Evolutionary conservation across 2,329 filamentous ascomycete genomes (phyloP).

Genomic region (Penicillium sp.): DNA sequence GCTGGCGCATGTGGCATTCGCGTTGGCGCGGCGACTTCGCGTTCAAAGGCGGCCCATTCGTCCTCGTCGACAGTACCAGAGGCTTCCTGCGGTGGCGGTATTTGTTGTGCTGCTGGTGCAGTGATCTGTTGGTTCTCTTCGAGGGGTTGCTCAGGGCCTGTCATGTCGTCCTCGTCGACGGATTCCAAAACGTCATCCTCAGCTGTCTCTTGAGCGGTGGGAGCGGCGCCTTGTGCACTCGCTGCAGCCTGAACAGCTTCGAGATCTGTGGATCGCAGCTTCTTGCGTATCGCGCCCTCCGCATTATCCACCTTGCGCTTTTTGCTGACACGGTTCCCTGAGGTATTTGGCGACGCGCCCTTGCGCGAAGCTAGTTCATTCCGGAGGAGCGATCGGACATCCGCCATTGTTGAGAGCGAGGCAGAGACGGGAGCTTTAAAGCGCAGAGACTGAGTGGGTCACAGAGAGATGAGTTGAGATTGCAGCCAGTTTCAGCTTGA

Average conservation of each 20-base stretch:
- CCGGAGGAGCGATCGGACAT: conserved; percentile 75
- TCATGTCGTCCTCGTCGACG: conserved; percentile 26
- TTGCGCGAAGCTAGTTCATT: conserved; percentile 72
- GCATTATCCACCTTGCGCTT: conserved; percentile 55
- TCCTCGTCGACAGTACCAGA: conserved; percentile 62
- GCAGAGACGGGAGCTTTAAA: background rate
- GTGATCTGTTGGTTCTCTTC: conserved; percentile 12
- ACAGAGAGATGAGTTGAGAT: conserved; percentile 2
- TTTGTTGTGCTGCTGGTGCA: conserved; percentile 7
- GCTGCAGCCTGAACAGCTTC: conserved; percentile 34
- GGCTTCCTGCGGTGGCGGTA: conserved; percentile 8
- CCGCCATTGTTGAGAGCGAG: conserved; percentile 58
- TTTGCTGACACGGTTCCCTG: conserved; percentile 42
- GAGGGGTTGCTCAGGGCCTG: conserved; percentile 23
- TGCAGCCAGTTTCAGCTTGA: conserved; percentile 11
- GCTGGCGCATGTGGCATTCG: conserved; percentile 32
- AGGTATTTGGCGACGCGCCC: conserved; percentile 55
- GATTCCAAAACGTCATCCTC: conserved; percentile 29
- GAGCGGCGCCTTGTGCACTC: conserved; percentile 27
- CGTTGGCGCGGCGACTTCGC: conserved; percentile 63
- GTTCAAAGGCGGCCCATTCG: conserved; percentile 85
- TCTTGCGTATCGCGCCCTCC: conserved; percentile 44
- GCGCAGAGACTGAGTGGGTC: background rate
- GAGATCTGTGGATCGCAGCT: conserved; percentile 37
- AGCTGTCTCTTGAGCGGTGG: conserved; percentile 24